Conservation (phyloP, 768 basidiomycete genomes). For the Cubamyces sp. region DNA sequence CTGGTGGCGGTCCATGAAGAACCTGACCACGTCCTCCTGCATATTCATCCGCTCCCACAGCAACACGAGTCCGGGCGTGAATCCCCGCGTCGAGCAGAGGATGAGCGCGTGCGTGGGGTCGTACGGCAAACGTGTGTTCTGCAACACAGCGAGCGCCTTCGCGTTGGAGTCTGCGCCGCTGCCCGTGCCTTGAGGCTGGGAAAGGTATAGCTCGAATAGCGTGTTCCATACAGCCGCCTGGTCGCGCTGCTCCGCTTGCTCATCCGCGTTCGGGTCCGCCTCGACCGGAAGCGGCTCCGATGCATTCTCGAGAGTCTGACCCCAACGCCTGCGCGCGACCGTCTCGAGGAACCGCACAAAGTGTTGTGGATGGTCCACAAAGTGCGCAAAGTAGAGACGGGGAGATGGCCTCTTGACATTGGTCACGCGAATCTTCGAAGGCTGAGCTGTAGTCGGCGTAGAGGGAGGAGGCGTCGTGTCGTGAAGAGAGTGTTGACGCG, state of each 20-base stretch:
- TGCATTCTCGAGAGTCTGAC: conserved; percentile 60
- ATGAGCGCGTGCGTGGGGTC: conserved; percentile 94
- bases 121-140: conserved; percentile 66
- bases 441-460: conserved; percentile 26
- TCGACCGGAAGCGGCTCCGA: conserved; percentile 24
- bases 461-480: conserved; percentile 35
- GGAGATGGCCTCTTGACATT: conserved; percentile 72
- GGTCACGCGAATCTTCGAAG: conserved; percentile 29
- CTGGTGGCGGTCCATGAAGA: conserved; percentile 81
- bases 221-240: conserved; percentile 95
- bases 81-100: conserved; percentile 83
- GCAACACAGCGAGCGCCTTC: conserved; percentile 77
- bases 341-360: conserved; percentile 90
- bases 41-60: conserved; percentile 95
- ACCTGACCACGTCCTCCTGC: conserved; percentile 94
- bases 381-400: conserved; percentile 88
- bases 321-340: conserved; percentile 80
- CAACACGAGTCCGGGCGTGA: conserved; percentile 83
- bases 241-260: conserved; percentile 60
- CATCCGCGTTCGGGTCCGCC: conserved; percentile 39
- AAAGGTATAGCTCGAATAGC: conserved; percentile 89
- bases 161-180: conserved; percentile 45
- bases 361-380: conserved; percentile 83
- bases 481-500: conserved; percentile 42
- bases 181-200: conserved; percentile 44